Evolutionary conservation across 108 stramenopile species (phyloP).

Genomic region (Fragilaria radians): DNA sequence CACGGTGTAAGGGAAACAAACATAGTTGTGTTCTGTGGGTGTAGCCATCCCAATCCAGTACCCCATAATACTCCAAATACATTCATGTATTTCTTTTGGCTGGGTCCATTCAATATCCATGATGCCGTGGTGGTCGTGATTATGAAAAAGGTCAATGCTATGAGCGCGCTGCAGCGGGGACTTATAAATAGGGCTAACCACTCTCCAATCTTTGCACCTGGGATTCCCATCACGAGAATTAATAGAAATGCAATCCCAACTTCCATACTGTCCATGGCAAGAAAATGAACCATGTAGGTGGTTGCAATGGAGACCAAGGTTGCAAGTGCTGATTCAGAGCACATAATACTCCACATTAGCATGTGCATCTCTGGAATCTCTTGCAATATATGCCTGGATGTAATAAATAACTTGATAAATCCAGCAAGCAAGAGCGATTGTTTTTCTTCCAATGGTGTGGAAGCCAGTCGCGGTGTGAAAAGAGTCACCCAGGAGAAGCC

Average conservation of each 20-base stretch:
- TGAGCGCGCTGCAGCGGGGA: not conserved
- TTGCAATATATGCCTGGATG: constrained; percentile 1
- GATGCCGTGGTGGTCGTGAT: not conserved
- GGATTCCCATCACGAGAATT: constrained; percentile 16
- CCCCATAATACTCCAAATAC: constrained; percentile 10
- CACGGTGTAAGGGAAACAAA: constrained; percentile 19
- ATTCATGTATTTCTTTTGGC: not conserved
- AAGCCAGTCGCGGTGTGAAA: constrained; percentile 32
- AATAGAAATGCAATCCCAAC: constrained; percentile 23
- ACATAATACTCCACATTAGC: constrained; percentile 17
- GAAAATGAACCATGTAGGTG: constrained; percentile 26
- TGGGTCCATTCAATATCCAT: not conserved
- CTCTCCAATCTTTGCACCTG: constrained; percentile 12
- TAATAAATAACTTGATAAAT: constrained; percentile 16
- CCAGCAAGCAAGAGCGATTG: constrained; percentile 9
- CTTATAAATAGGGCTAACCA: constrained; percentile 1
- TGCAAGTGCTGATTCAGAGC: constrained; percentile 19
- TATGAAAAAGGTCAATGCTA: not conserved
- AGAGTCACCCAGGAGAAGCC: constrained; percentile 37
- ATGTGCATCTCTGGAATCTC: constrained; percentile 12
- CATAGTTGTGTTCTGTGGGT: constrained; percentile 15
- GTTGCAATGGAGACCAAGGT: constrained; percentile 23
- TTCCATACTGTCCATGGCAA: constrained; percentile 17
- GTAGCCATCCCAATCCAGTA: constrained; percentile 6
- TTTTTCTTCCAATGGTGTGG: constrained; percentile 21